Percentiles rank a stretch among this genome's conserved stretches.
These are phyloP conservation scores for Chimonanthus praecox DNA, from an alignment of 164 flowering plant species.

Conservation along the genomic window DNA sequence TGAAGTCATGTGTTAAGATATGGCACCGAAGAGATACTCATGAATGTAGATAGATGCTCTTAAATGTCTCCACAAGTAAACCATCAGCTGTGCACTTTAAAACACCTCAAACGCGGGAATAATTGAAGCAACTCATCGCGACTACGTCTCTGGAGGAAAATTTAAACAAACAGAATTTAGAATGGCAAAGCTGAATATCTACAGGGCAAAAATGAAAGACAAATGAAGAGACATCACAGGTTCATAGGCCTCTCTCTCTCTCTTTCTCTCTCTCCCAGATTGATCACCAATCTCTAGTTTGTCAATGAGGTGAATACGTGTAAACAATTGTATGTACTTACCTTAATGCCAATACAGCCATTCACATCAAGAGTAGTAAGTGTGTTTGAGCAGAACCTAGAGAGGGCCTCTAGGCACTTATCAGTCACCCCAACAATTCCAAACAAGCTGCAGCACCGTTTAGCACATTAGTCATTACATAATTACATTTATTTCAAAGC, in stretches of 20 bases:
- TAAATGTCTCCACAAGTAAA: background rate
- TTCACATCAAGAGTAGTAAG: slow-evolving; percentile 89
- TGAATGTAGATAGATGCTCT: background rate
- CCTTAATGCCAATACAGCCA: slow-evolving; percentile 92
- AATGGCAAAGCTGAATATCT: background rate
- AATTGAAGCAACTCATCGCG: slow-evolving; percentile 59
- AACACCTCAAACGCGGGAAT: slow-evolving; percentile 67
- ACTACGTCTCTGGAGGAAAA: slow-evolving; percentile 50
- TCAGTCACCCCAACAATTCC: slow-evolving; percentile 91
- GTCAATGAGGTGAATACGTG: background rate
- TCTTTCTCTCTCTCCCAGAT: background rate
- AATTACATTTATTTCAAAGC: background rate
- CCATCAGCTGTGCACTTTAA: slow-evolving; percentile 82
- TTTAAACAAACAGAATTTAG: background rate
- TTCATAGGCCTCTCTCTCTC: too few species aligned
- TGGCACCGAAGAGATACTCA: background rate
- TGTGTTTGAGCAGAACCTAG: slow-evolving; percentile 51
- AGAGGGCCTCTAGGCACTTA: slow-evolving; percentile 70
- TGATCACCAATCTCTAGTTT: background rate
- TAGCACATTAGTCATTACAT: slow-evolving; percentile 4
- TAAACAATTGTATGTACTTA: slow-evolving; percentile 2
- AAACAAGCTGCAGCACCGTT: slow-evolving; percentile 59
- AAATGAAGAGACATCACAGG: too few species aligned
- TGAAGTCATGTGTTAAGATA: background rate
- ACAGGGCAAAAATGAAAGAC: background rate